Base-by-base conservation (phyloP, 139 green algal species). In the Tetraselmis chui region DNA sequence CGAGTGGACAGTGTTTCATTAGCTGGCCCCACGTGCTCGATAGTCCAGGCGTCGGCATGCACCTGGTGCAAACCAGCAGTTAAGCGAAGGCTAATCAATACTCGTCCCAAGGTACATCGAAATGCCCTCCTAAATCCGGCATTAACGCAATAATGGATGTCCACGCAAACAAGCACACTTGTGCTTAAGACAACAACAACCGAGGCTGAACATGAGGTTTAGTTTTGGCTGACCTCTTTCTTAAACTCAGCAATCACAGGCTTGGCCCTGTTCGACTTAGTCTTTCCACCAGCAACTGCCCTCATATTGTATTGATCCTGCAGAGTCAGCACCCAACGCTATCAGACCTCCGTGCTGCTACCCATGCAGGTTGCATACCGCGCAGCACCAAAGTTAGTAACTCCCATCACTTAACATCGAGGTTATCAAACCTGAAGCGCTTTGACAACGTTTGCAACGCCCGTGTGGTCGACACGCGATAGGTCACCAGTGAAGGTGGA, bases 371-470 rank as follows among this genome's bases (percentile, higher is more conserved):
- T n/a, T n/a, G n/a, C n/a, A n/a, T n/a, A n/a, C n/a, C n/a, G n/a
- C n/a, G n/a, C n/a, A n/a, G n/a, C n/a, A n/a, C n/a, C n/a, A n/a
- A n/a, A n/a, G n/a, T n/a, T n/a, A n/a, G n/a, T n/a, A n/a, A n/a
- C n/a, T n/a, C n/a, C n/a, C n/a, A n/a, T n/a, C n/a, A n/a, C n/a
- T n/a, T n/a, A n/a, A n/a, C n/a, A n/a, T n/a, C n/a, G n/a, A n/a
- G n/a, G n/a, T n/a, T n/a, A n/a, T n/a, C n/a, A n/a, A n/a, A 94
- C 92, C 88, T 91, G 89, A 76, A 95, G 30, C 0, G 90, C 90
- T 75, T 88, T 87, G 32, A 81, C 85, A 18, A 97, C 80, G 83
- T 90, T 93, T 32, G 77, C 81, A 11, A 94, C 89, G 0, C 94
- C 94, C 22, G 84, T 31, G 28, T 94, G 89, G 25, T 97, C 92